These are phyloP conservation scores for Russula vinacea DNA, from an alignment of 768 basidiomycete genomes.

Conservation along the genomic window DNA sequence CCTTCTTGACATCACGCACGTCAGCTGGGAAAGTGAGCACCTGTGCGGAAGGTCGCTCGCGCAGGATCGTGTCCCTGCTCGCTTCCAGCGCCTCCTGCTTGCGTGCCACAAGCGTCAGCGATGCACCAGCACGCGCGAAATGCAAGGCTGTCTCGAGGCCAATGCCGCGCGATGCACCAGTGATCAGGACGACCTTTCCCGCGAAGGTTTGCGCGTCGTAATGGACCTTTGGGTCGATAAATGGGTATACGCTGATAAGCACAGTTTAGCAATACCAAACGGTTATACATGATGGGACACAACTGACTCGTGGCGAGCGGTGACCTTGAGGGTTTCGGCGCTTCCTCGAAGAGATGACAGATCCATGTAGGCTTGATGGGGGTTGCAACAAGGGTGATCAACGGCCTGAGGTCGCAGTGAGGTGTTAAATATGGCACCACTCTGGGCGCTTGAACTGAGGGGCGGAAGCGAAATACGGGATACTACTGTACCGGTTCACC, in stretches of 20 bases:
- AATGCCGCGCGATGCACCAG: slow-evolving; percentile 28
- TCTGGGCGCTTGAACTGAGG: no score
- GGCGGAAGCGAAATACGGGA: no score
- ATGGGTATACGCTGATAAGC: slow-evolving; percentile 3
- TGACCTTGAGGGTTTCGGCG: not conserved
- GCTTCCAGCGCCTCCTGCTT: slow-evolving; percentile 10
- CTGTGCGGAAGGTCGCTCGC: not conserved
- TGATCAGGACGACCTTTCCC: slow-evolving; percentile 32
- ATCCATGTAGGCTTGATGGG: not conserved
- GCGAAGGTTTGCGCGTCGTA: slow-evolving; percentile 14
- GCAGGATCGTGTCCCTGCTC: not conserved
- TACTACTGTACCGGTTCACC: no score
- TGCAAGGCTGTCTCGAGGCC: slow-evolving; percentile 24
- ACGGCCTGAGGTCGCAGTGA: no score
- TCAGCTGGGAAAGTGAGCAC: not conserved
- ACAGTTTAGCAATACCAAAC: not conserved
- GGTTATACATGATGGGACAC: no score
- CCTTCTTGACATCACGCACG: slow-evolving; percentile 1
- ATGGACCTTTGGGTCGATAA: slow-evolving; percentile 13
- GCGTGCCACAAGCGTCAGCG: slow-evolving; percentile 19
- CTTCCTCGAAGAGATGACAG: not conserved
- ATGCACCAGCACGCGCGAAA: slow-evolving; percentile 29
- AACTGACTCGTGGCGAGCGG: slow-evolving; percentile 1
- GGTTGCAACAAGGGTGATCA: not conserved
- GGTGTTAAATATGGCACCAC: not conserved